These are phyloP conservation scores for Hebeloma cylindrosporum DNA, from an alignment of 768 basidiomycete species.

Conservation along the genomic window DNA sequence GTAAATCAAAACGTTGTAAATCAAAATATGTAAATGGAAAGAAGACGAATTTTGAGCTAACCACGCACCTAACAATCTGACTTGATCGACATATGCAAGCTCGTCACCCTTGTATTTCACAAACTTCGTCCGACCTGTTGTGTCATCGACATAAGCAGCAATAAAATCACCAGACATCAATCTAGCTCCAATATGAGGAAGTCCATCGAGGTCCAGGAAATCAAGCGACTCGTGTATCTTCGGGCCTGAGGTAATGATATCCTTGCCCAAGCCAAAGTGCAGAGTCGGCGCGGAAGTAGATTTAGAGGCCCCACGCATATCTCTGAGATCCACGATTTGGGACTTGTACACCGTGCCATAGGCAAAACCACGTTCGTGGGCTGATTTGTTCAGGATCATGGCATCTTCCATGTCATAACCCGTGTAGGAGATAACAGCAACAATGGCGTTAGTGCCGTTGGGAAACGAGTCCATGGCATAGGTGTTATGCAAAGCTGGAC, in stretches of 20 bases:
- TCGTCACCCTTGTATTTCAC: slow-evolving; percentile 98
- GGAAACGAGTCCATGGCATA: slow-evolving; percentile 99
- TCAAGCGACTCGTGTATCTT: slow-evolving; percentile 40
- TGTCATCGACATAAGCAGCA: slow-evolving; percentile 87
- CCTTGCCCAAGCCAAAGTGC: slow-evolving; percentile 88
- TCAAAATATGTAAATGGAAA: slow-evolving; percentile 1
- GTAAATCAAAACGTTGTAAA: slow-evolving; percentile 7
- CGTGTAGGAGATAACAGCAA: slow-evolving; percentile 99
- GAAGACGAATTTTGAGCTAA: not conserved
- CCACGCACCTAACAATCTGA: slow-evolving; percentile 78
- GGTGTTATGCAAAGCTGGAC: slow-evolving; percentile 85
- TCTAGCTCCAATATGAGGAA: slow-evolving; percentile 74
- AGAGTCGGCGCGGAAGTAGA: slow-evolving; percentile 57
- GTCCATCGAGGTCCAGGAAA: slow-evolving; percentile 78
- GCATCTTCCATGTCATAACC: slow-evolving; percentile 99
- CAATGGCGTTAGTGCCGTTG: slow-evolving; percentile 96
- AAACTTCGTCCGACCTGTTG: slow-evolving; percentile 75
- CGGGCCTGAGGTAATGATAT: slow-evolving; percentile 57
- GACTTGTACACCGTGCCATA: slow-evolving; percentile 98
- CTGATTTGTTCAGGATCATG: slow-evolving; percentile 99
- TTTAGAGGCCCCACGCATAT: slow-evolving; percentile 66
- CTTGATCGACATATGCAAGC: slow-evolving; percentile 83
- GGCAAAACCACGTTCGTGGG: slow-evolving; percentile 95
- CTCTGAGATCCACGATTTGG: slow-evolving; percentile 86
- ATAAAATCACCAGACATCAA: slow-evolving; percentile 76